A percentile compares a stretch with the other conserved stretches of the same genome.
Conservation (phyloP, 352 stramenopile species). For the Globisporangium cederbergense region DNA sequence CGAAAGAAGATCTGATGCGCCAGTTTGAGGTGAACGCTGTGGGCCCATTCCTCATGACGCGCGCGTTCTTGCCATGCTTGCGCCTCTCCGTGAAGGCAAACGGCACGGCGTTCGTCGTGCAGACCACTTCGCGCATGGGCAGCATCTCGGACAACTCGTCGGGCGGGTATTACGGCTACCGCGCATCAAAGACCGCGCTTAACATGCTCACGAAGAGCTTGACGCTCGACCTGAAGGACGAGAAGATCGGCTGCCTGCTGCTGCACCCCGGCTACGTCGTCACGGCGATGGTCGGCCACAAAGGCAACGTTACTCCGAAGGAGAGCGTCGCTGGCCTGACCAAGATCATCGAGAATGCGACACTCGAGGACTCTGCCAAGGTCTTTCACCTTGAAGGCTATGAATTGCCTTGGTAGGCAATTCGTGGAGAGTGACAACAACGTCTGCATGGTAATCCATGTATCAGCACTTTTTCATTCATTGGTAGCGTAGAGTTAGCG, state of each 20-base stretch:
- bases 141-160: constrained; percentile 56
- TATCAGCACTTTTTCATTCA: not conserved
- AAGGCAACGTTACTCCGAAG: constrained; percentile 32
- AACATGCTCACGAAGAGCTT: constrained; percentile 75
- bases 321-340: constrained; percentile 50
- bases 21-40: constrained; percentile 78
- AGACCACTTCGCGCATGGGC: constrained; percentile 59
- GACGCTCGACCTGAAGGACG: constrained; percentile 37
- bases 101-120: constrained; percentile 44
- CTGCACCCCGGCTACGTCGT: constrained; percentile 63
- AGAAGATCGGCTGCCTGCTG: constrained; percentile 58
- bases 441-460: not conserved
- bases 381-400: constrained; percentile 54
- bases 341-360: constrained; percentile 50
- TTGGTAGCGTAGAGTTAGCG: not conserved
- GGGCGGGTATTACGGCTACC: constrained; percentile 71
- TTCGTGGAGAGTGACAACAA: not conserved
- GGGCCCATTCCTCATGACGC: constrained; percentile 59
- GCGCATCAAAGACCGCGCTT: constrained; percentile 73
- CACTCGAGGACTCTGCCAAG: constrained; percentile 45
- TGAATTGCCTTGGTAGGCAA: constrained; percentile 49
- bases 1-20: constrained; percentile 50
- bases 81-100: constrained; percentile 29
- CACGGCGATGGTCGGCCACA: constrained; percentile 54
- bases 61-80: constrained; percentile 56